These are phyloP conservation scores for Nannizzia gypsea DNA, from an alignment of 2,329 filamentous ascomycete species.

Conservation along the genomic window DNA sequence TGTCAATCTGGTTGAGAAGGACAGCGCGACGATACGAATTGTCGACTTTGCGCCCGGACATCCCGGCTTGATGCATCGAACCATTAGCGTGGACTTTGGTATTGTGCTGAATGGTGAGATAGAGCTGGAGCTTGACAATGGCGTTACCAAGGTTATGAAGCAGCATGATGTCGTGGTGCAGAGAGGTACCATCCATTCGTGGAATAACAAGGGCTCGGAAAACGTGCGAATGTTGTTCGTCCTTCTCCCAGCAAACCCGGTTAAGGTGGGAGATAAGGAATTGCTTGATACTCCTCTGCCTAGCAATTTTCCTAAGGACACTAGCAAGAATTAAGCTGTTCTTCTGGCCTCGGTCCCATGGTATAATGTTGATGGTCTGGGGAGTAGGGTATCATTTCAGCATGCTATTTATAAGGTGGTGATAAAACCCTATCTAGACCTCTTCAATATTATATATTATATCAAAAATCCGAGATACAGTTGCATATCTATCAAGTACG, in stretches of 20 bases:
- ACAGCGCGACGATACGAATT: conserved; percentile 17
- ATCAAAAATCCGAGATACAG: background rate
- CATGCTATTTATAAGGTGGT: background rate
- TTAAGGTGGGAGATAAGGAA: conserved; percentile 14
- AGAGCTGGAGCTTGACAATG: conserved; percentile 22
- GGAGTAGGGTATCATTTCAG: background rate
- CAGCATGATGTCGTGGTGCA: conserved; percentile 23
- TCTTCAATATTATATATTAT: background rate
- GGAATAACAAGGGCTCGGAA: conserved; percentile 16
- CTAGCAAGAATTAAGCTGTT: background rate
- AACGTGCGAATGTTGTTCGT: conserved; percentile 17
- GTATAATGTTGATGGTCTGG: background rate
- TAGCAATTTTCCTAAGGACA: background rate
- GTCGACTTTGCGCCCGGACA: conserved; percentile 20
- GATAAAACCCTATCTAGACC: background rate
- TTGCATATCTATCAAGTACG: no score
- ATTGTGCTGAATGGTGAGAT: conserved; percentile 23
- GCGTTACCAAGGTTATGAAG: conserved; percentile 18
- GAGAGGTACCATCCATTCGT: conserved; percentile 20
- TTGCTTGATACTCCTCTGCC: conserved; percentile 13
- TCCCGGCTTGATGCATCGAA: conserved; percentile 18
- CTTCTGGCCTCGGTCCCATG: no score
- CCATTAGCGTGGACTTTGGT: conserved; percentile 22
- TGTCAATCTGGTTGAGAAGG: conserved; percentile 15
- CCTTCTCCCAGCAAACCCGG: conserved; percentile 11